Conservation (phyloP, 306 rosid genomes). For the Cucurbita maxima region DNA sequence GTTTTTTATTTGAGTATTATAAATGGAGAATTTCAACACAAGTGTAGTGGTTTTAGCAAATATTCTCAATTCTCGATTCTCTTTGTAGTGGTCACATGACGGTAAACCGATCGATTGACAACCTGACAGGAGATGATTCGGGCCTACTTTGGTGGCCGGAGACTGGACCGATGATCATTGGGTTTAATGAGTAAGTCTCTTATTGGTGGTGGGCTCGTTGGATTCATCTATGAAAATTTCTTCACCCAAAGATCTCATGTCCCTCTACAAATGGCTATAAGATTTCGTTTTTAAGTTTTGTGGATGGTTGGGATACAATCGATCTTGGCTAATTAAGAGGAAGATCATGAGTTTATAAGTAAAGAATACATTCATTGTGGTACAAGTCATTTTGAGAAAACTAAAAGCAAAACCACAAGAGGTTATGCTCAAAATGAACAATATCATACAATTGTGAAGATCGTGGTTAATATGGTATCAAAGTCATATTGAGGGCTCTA, state of each 20-base stretch:
- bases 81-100: conserved; percentile 70
- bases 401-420: fast-evolving
- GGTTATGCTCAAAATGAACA: too few species aligned
- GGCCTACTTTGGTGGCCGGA: conserved; percentile 70
- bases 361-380: too few species aligned
- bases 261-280: conserved; percentile 19
- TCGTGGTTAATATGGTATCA: too few species aligned
- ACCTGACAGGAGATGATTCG: conserved; percentile 71
- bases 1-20: too few species aligned
- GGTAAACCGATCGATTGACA: conserved; percentile 42
- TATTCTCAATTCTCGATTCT: conserved; percentile 24
- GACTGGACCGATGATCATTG: conserved; percentile 80
- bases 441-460: too few species aligned
- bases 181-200: conserved; percentile 96
- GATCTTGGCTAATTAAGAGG: too few species aligned
- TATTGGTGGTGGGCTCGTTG: conserved; percentile 76
- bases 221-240: conserved; percentile 54
- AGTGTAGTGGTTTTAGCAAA: too few species aligned
- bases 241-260: conserved; percentile 43
- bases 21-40: too few species aligned
- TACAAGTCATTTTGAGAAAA: too few species aligned
- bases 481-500: too few species aligned
- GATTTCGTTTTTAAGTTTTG: background rate
- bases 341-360: too few species aligned
- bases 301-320: too few species aligned